Conservation (phyloP, 176 grass and related monocot genomes). For the Juncus effusus region DNA sequence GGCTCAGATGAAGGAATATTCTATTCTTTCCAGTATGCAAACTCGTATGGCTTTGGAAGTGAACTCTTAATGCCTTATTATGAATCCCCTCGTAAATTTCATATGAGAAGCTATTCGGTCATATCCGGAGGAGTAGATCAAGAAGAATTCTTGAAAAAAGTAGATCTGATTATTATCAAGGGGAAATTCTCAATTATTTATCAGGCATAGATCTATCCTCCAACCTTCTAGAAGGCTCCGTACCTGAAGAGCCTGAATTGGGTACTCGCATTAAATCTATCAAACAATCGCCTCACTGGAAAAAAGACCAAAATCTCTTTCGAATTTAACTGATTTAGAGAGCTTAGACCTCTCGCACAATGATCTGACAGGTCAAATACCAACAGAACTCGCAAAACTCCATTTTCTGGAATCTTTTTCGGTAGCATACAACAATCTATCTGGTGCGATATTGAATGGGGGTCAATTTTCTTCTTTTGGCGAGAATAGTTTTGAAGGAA, state of each 20-base stretch:
- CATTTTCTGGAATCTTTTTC: slow-evolving; percentile 18
- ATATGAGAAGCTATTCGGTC: background rate
- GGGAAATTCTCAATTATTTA: slow-evolving; percentile 14
- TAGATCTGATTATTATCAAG: slow-evolving; percentile 14
- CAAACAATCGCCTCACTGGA: slow-evolving; percentile 23
- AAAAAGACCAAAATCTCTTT: slow-evolving; percentile 10
- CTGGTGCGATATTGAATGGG: slow-evolving; percentile 20
- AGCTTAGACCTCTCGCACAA: slow-evolving; percentile 31
- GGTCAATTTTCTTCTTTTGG: slow-evolving; percentile 39
- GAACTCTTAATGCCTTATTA: background rate
- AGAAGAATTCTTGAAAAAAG: slow-evolving; percentile 27
- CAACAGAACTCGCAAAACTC: slow-evolving; percentile 18
- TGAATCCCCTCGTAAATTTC: background rate
- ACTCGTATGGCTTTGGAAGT: background rate
- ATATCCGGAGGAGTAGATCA: background rate
- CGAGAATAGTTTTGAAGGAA: slow-evolving; percentile 28
- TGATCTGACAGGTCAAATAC: slow-evolving; percentile 21
- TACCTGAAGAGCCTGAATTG: slow-evolving; percentile 30
- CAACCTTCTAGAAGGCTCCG: slow-evolving; percentile 23
- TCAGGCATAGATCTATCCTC: slow-evolving; percentile 21
- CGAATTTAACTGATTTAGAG: slow-evolving; percentile 7
- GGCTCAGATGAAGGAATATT: background rate
- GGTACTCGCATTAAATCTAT: slow-evolving; percentile 26
- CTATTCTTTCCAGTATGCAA: slow-evolving; percentile 15
- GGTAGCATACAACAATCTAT: slow-evolving; percentile 36